These are phyloP conservation scores for Tylopilus vinaceipallidus DNA, from an alignment of 768 basidiomycete species.

Conservation along the genomic window DNA sequence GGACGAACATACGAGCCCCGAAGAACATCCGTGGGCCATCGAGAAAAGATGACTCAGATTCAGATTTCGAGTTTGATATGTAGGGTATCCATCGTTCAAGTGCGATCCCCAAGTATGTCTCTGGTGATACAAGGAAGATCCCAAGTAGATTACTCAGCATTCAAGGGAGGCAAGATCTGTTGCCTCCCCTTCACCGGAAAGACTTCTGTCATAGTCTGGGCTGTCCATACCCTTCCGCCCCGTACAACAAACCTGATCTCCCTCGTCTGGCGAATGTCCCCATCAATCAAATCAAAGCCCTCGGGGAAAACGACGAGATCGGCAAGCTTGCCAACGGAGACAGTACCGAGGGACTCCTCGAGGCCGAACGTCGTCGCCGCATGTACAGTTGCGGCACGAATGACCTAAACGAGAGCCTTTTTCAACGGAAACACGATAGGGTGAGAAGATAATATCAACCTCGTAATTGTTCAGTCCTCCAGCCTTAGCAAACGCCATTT, in stretches of 20 bases:
- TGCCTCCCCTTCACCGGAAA: constrained; percentile 67
- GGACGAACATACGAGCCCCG: constrained; percentile 46
- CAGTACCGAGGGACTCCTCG: constrained; percentile 57
- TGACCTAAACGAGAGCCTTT: constrained; percentile 39
- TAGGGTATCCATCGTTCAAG: too few species aligned
- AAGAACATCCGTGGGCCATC: constrained; percentile 54
- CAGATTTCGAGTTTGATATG: constrained; percentile 75
- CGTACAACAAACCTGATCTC: constrained; percentile 56
- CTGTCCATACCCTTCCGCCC: constrained; percentile 72
- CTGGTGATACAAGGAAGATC: neutral
- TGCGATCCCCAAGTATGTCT: neutral
- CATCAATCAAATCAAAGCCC: constrained; percentile 55
- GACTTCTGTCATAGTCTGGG: constrained; percentile 61
- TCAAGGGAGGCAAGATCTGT: constrained; percentile 56
- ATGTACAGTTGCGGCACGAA: constrained; percentile 65
- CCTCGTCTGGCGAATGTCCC: constrained; percentile 47
- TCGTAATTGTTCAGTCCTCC: constrained; percentile 74
- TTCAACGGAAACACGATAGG: neutral
- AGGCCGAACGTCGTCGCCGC: constrained; percentile 68
- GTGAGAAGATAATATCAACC: constrained; percentile 34
- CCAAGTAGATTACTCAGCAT: constrained; percentile 37
- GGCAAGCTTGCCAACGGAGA: constrained; percentile 65
- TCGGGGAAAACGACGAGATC: constrained; percentile 68
- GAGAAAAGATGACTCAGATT: constrained; percentile 70
- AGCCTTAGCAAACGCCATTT: constrained; percentile 61